Evolutionary conservation across 768 basidiomycete genomes (phyloP).

Genomic region (Plicaturopsis crispa): DNA sequence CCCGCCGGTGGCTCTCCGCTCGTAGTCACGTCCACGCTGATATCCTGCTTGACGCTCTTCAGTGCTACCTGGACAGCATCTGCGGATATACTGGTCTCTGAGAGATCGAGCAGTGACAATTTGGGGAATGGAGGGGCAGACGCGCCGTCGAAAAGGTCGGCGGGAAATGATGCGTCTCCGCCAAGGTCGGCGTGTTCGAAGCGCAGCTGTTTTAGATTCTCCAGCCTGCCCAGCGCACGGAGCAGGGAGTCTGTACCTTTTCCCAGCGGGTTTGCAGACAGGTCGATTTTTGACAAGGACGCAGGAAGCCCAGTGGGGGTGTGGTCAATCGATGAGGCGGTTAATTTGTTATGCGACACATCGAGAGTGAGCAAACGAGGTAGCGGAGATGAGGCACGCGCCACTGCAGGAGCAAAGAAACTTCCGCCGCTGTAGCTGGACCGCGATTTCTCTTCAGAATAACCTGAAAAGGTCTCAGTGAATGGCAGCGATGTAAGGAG

Average conservation of each 20-base stretch:
- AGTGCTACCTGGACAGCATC: conserved; percentile 40
- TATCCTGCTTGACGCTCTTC: conserved; percentile 35
- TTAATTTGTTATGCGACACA: conserved; percentile 60
- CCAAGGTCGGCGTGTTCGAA: conserved; percentile 51
- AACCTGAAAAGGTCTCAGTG: conserved; percentile 42
- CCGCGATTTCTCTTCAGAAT: conserved; percentile 12
- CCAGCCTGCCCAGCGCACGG: conserved; percentile 36
- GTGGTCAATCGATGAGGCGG: conserved; percentile 45
- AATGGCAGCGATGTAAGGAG: conserved; percentile 53
- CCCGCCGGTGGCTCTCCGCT: conserved; percentile 50
- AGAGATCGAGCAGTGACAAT: conserved; percentile 55
- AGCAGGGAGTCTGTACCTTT: conserved; percentile 31
- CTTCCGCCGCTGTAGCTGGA: conserved; percentile 31
- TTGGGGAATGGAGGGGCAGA: conserved; percentile 34
- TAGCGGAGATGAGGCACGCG: conserved; percentile 54
- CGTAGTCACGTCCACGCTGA: conserved; percentile 47
- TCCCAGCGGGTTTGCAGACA: conserved; percentile 65
- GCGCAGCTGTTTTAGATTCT: conserved; percentile 48
- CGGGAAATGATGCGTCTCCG: conserved; percentile 48
- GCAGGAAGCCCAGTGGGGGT: conserved; percentile 36
- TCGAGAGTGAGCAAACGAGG: conserved; percentile 61
- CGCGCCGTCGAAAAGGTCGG: conserved; percentile 22
- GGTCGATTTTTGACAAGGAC: conserved; percentile 47
- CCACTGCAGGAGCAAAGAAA: conserved; percentile 59
- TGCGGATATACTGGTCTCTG: conserved; percentile 51